Evolutionary conservation across 768 basidiomycete genomes (phyloP).

Genomic region (Mycena olivaceomarginata): DNA sequence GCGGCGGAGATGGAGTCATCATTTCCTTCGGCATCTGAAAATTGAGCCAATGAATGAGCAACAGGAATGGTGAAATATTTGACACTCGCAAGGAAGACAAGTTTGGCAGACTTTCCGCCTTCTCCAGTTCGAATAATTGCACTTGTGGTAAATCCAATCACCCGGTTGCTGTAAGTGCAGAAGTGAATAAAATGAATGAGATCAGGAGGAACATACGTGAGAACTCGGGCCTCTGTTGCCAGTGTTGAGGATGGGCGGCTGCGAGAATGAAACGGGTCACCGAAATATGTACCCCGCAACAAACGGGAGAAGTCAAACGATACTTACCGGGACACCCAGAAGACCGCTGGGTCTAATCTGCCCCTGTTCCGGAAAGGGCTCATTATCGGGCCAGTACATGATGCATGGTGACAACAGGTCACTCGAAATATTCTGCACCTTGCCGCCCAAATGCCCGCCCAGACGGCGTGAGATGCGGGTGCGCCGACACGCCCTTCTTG

Average conservation of each 20-base stretch:
- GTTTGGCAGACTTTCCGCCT: conserved; percentile 93
- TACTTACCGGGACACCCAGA: conserved; percentile 73
- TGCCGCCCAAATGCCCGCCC: conserved; percentile 89
- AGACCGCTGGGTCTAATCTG: conserved; percentile 76
- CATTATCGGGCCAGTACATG: conserved; percentile 96
- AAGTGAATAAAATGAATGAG: background rate
- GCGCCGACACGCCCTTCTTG: conserved; percentile 71
- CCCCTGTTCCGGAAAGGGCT: conserved; percentile 86
- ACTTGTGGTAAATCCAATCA: conserved; percentile 90
- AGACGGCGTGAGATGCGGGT: too few species aligned
- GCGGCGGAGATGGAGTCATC: conserved; percentile 91
- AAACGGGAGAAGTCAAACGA: conserved; percentile 25
- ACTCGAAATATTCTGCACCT: conserved; percentile 85
- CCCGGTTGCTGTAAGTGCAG: too few species aligned
- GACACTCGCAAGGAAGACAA: conserved; percentile 84
- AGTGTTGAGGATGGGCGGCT: conserved; percentile 92
- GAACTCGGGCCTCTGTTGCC: conserved; percentile 93
- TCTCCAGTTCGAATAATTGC: conserved; percentile 93
- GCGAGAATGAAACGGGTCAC: conserved; percentile 60
- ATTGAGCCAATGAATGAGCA: conserved; percentile 32
- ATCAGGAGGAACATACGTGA: conserved; percentile 83
- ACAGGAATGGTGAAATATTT: conserved; percentile 8
- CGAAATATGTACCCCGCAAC: background rate
- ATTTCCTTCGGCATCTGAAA: conserved; percentile 88
- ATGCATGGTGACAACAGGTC: conserved; percentile 86